Conservation (phyloP, 192 early-diverging fungal species). For the Powellomyces hirtus region DNA sequence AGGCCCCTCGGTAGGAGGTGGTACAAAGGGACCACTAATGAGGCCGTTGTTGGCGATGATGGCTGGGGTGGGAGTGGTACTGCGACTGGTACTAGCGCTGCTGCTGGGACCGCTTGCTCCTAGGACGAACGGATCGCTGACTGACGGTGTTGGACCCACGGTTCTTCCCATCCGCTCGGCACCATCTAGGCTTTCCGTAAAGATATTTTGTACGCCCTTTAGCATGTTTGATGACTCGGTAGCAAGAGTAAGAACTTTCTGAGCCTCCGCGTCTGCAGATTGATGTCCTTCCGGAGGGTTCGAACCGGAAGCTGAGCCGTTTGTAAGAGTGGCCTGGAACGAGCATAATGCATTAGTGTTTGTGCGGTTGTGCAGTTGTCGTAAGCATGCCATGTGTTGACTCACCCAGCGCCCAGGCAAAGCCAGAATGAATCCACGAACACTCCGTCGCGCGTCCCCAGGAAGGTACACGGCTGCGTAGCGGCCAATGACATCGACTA, state of each 20-base stretch:
- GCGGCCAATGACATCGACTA: conserved; percentile 81
- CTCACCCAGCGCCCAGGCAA: conserved; percentile 76
- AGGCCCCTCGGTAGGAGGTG: background rate
- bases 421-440: conserved; percentile 78
- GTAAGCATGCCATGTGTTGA: background rate
- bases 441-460: conserved; percentile 72
- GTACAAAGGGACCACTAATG: background rate
- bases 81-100: background rate
- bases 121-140: background rate
- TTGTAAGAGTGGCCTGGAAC: background rate
- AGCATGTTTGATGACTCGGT: conserved; percentile 70
- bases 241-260: conserved; percentile 65
- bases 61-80: background rate
- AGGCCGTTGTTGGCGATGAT: background rate
- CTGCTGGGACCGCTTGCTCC: background rate
- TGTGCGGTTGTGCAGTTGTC: conserved; percentile 2
- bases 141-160: background rate
- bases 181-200: conserved; percentile 64
- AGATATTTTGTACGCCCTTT: conserved; percentile 59
- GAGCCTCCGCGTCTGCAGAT: conserved; percentile 51
- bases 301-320: background rate
- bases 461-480: conserved; percentile 85
- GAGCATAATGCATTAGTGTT: background rate
- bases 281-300: background rate
- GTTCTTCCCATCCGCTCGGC: conserved; percentile 47